Conservation (phyloP, 768 basidiomycete genomes). For the Suillus paluster region DNA sequence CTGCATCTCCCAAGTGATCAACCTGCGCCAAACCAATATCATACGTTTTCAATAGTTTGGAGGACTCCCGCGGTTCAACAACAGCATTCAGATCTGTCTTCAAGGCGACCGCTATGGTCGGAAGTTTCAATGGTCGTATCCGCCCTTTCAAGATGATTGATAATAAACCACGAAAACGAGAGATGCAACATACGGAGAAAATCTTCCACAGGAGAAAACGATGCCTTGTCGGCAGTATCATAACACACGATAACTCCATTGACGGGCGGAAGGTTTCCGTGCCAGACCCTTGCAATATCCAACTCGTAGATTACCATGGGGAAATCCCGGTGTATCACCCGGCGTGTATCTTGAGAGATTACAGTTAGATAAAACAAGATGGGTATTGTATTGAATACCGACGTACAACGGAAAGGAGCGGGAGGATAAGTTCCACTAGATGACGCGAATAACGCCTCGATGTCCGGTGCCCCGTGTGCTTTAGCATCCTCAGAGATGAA, state of each 20-base stretch:
- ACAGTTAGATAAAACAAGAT: slow-evolving; percentile 26
- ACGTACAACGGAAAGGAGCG: slow-evolving; percentile 47
- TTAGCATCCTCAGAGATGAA: slow-evolving; percentile 80
- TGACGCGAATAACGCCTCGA: slow-evolving; percentile 36
- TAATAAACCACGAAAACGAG: slow-evolving; percentile 10
- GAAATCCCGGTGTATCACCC: slow-evolving; percentile 44
- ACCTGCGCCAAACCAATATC: slow-evolving; percentile 84
- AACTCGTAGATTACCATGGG: slow-evolving; percentile 60
- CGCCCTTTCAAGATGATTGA: slow-evolving; percentile 47
- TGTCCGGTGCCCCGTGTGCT: slow-evolving; percentile 55
- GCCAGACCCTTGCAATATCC: slow-evolving; percentile 53
- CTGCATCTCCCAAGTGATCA: slow-evolving; percentile 54
- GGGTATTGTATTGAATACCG: background rate
- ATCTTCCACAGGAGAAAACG: slow-evolving; percentile 67
- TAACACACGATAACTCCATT: slow-evolving; percentile 90
- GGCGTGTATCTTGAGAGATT: slow-evolving; percentile 37
- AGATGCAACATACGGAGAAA: slow-evolving; percentile 65
- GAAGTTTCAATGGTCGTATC: slow-evolving; percentile 59
- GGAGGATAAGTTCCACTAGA: slow-evolving; percentile 35
- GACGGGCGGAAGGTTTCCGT: slow-evolving; percentile 53
- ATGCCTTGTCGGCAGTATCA: slow-evolving; percentile 65
- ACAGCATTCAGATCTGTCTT: slow-evolving; percentile 74
- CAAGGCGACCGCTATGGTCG: slow-evolving; percentile 82
- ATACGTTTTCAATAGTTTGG: slow-evolving; percentile 56
- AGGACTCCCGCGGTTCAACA: slow-evolving; percentile 60